phyloP scores from a whole-genome alignment of 2,329 filamentous ascomycete genomes.

The Ophiocordyceps camponoti-saundersi region DNA sequence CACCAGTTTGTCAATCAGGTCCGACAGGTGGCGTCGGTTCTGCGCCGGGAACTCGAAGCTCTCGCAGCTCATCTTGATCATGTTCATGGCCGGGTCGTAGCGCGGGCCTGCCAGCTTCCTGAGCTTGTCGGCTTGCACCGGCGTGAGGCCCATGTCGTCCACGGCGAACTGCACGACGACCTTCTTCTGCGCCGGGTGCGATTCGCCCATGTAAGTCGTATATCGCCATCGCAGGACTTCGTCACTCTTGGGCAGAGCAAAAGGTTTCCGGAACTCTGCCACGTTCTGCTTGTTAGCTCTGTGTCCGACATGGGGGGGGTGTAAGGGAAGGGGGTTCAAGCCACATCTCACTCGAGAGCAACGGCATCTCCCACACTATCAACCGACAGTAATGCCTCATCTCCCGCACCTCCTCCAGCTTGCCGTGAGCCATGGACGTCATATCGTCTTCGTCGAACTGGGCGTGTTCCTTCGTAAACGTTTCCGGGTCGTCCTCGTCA shows the following conservation, averaged over 20 bases:
- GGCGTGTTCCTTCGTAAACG: constrained; percentile 33
- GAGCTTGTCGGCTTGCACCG: constrained; percentile 58
- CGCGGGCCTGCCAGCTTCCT: constrained; percentile 73
- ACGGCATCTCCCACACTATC: constrained; percentile 88
- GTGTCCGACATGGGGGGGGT: background rate
- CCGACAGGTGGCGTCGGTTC: constrained; percentile 89
- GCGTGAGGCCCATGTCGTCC: constrained; percentile 51
- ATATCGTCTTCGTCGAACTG: constrained; percentile 72
- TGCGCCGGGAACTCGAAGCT: constrained; percentile 77
- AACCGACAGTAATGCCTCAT: constrained; percentile 75
- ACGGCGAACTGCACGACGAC: constrained; percentile 84
- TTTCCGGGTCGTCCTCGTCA: constrained; percentile 29
- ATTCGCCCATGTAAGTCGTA: constrained; percentile 89
- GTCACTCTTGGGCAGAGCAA: constrained; percentile 47
- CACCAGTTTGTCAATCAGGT: constrained; percentile 58
- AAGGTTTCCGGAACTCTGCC: constrained; percentile 68
- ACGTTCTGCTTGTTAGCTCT: constrained; percentile 3
- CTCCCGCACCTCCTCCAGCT: constrained; percentile 78
- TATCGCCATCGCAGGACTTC: constrained; percentile 84
- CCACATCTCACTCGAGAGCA: constrained; percentile 65
- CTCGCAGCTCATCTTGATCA: constrained; percentile 83
- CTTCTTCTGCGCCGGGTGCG: constrained; percentile 81
- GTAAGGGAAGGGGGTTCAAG: background rate
- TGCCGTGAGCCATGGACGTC: constrained; percentile 63
- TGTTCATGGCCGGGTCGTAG: constrained; percentile 70